Conservation (phyloP, 169 alveolate species). For the Theileria equi region DNA sequence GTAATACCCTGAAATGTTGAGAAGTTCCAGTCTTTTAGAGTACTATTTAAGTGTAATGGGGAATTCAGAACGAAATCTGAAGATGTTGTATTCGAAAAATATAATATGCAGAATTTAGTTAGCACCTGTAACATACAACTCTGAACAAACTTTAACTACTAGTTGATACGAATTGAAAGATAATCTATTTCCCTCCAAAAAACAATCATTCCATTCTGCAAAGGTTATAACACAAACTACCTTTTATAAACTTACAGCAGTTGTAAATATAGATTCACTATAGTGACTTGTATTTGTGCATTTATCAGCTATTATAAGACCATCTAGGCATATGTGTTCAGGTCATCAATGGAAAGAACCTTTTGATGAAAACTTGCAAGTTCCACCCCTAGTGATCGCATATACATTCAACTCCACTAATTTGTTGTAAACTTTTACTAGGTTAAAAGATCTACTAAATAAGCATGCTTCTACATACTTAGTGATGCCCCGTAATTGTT, state of each 20-base stretch:
- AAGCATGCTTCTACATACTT: too few species aligned
- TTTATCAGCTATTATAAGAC: not conserved
- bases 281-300: not conserved
- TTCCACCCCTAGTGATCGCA: too few species aligned
- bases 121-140: slow-evolving; percentile 1
- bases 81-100: too few species aligned
- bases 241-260: not conserved
- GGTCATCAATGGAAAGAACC: too few species aligned
- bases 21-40: not conserved
- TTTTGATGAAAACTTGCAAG: too few species aligned
- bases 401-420: too few species aligned
- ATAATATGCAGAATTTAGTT: too few species aligned
- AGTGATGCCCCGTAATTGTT: too few species aligned
- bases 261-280: not conserved
- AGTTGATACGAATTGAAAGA: not conserved
- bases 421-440: too few species aligned
- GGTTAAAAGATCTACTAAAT: too few species aligned
- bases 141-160: slow-evolving; percentile 4
- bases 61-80: not conserved
- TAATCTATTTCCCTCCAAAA: slow-evolving; percentile 2
- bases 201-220: not conserved
- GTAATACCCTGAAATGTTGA: slow-evolving; percentile 1
- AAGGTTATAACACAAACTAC: not conserved
- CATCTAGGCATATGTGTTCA: not conserved
- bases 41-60: not conserved